Base-by-base conservation (phyloP, 2,329 filamentous ascomycete species). In the Hymenoscyphus linearis region DNA sequence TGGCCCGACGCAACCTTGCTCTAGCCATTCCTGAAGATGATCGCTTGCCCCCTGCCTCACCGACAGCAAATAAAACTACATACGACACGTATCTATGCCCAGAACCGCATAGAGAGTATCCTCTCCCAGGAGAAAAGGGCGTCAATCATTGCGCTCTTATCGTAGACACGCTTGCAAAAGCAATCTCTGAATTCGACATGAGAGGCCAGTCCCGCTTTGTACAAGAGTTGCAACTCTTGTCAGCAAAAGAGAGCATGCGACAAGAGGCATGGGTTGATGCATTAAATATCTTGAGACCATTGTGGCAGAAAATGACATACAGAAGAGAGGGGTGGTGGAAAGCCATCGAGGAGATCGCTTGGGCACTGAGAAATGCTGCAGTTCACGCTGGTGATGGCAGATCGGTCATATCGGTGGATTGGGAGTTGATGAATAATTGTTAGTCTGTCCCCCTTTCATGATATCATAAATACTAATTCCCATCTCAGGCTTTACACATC, bases 41-140 rank as follows among this genome's bases (percentile, higher is more conserved):
- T 64, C 76, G 85, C 40, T 76, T 76, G 57, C 75, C 78, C 1
- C 83, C 83, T 5, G 78, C 80, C 37, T 67, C 73, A 2, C 78
- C 80, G 3, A 74, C 79, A 4, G 77, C 79, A 16, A 77, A 80
- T 3, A 74, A 76, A 6, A 74, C 77, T 7, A 76, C 79, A 10
- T 87, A 88, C 64, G 86, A 89, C 69, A 85, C 82, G 1, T 89
- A 88, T 71, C 80, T 89, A 75, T 88, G 85, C 60, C 85, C 84
- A 13, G 80, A 84, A 44, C 85, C 86, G 1, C 77, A 85, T 63
- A 78, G 85, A 64, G 85, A 88, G 67, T 79, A 79, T 55, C 83
- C 85, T 0, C 65, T 85, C 14, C 71, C 75, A 22, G 78, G 80
- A 3, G 65, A 72, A 52, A 52, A 65, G 4, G 82, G 82, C 0